Evolutionary conservation across 1,284 basidiomycete species (phyloP).

Genomic region (Cutaneotrichosporon cavernicola): DNA sequence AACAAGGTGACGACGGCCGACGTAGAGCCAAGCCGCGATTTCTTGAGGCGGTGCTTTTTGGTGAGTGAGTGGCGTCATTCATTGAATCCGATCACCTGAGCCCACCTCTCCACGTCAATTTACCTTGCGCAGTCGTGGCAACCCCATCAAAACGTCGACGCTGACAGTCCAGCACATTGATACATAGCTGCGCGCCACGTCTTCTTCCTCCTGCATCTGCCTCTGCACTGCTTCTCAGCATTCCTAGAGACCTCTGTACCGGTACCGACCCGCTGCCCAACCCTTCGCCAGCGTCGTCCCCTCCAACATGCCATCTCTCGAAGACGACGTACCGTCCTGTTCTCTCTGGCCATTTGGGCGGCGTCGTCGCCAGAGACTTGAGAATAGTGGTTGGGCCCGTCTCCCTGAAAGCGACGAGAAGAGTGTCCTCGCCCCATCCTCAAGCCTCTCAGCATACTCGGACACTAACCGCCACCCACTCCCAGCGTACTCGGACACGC

Average conservation of each 20-base stretch:
- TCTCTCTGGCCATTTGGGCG: constrained; percentile 3
- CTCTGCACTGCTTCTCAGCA: neutral
- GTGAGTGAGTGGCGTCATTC: neutral
- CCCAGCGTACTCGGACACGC: neutral
- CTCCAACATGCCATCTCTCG: constrained; percentile 1
- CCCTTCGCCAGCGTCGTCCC: neutral
- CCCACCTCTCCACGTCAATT: neutral
- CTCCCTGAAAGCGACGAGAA: neutral
- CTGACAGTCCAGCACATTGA: neutral
- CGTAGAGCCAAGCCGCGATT: neutral
- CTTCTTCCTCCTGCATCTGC: neutral
- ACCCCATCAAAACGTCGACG: neutral
- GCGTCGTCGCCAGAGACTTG: neutral
- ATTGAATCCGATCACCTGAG: neutral
- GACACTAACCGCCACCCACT: neutral
- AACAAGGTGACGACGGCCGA: neutral
- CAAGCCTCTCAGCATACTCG: neutral
- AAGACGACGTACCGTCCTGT: constrained; percentile 1
- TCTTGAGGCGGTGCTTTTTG: neutral
- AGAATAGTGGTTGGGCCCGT: neutral
- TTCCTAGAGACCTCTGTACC: neutral
- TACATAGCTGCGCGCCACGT: neutral
- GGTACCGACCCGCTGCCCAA: neutral
- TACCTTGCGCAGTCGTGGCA: neutral
- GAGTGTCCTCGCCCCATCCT: neutral